Evolutionary conservation across 495 filamentous ascomycete genomes (phyloP).

Genomic region (Aspergillus coremiiformis): DNA sequence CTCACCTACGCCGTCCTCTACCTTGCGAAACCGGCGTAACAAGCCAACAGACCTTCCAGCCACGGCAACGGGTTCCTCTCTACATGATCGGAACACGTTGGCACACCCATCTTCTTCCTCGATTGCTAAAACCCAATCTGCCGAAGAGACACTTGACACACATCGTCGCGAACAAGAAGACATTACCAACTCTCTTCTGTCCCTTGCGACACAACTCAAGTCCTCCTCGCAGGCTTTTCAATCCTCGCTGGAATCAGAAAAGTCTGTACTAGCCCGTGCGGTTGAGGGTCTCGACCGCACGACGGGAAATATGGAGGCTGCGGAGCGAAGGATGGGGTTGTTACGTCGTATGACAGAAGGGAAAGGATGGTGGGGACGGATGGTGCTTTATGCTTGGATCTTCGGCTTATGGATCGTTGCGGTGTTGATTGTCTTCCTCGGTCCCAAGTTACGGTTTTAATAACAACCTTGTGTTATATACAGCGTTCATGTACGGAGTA

Average conservation of each 20-base stretch:
- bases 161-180: conserved; percentile 75
- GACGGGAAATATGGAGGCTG: conserved; percentile 62
- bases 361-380: conserved; percentile 76
- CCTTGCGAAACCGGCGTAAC: conserved; percentile 28
- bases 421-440: conserved; percentile 66
- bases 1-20: conserved; percentile 11
- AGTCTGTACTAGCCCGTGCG: conserved; percentile 60
- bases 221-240: conserved; percentile 62
- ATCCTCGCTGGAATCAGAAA: conserved; percentile 62
- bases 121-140: conserved; percentile 29
- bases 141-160: conserved; percentile 63
- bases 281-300: conserved; percentile 70
- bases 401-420: conserved; percentile 68
- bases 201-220: conserved; percentile 73
- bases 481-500: neutral
- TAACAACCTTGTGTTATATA: neutral
- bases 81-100: conserved; percentile 8
- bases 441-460: conserved; percentile 81
- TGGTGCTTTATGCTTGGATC: conserved; percentile 79
- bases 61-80: conserved; percentile 19
- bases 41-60: conserved; percentile 13
- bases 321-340: conserved; percentile 65
- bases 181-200: conserved; percentile 72
- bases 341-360: conserved; percentile 73
- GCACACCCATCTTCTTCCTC: conserved; percentile 11